Evolutionary conservation across 768 basidiomycete genomes (phyloP), one percentile per base, ranked within the genome.

Genomic region (Kwoniella europaea): DNA sequence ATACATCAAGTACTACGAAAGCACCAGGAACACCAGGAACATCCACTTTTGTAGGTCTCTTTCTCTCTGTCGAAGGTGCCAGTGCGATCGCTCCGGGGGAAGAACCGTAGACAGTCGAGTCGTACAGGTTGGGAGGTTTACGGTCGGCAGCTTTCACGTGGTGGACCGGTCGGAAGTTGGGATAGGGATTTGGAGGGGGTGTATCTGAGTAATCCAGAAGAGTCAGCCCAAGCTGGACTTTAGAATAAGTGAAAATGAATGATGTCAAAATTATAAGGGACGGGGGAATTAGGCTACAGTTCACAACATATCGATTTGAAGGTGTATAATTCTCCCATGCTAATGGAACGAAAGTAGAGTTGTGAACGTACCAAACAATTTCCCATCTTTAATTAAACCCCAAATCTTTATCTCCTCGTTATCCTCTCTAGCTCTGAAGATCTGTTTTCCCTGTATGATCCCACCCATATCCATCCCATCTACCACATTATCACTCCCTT

Each of bases 101-200:
- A 10, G 87, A 87, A 57, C 84, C 85, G 73, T 86, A 86, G n/a
- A 88, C 86, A 18, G 87, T 85, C 0, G 86, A 86, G 10, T 86
- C 85, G 77, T 88, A 86, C 52, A 86, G 84, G 76, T 88, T 88
- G 22, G 88, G 87, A 0, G 88, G 88, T 12, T 86, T 85, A 20
- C 88, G 86, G 1, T 85, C 85, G n/a, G 85, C 83, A 0, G 86
- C 88, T 5, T 85, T 85, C 0, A 85, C 86, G 22, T 82, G 85
- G 53, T 85, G 80, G n/a, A 84, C 78, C 41, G 72, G 44, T 65
- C 65, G 29, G 71, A 79, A 81, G 18, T 58, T 60, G 6, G 79
- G 79, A 43, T 79, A 77, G 0, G 76, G 75, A 1, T 27, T 46
- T 15, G 69, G 69, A n/a, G 70, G 74, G 15, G 73, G 71, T 16